Percentiles rank a stretch among this genome's conserved stretches.
Evolutionary conservation across 805 yeast genomes (phyloP).

Genomic region (Teunomyces cretensis): DNA sequence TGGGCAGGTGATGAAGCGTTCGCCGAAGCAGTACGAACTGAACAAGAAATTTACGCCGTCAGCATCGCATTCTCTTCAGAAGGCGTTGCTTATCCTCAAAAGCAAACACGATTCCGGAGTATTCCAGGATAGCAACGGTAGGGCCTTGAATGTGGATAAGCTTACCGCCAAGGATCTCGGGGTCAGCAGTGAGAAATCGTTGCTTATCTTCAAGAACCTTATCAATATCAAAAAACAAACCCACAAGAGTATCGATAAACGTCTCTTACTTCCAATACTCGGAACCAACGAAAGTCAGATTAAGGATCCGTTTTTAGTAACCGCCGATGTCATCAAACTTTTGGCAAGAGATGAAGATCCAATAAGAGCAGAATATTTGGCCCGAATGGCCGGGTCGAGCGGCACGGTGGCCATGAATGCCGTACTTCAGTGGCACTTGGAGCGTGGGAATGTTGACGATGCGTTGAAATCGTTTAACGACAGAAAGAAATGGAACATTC

Average conservation of each 20-base stretch:
- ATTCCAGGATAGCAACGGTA: conserved; percentile 26
- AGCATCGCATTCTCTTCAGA: conserved; percentile 10
- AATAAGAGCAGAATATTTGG: conserved; percentile 53
- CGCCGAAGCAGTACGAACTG: conserved; percentile 16
- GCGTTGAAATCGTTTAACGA: conserved; percentile 53
- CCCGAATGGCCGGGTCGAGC: conserved; percentile 41
- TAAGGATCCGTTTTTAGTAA: conserved; percentile 56
- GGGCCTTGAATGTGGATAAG: conserved; percentile 20
- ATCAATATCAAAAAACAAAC: conserved; percentile 21
- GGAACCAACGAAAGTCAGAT: conserved; percentile 61
- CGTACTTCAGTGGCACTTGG: conserved; percentile 51
- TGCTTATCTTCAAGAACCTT: conserved; percentile 28
- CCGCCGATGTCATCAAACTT: conserved; percentile 52
- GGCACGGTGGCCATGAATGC: conserved; percentile 57
- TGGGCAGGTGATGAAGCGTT: conserved; percentile 22
- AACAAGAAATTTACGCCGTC: conserved; percentile 9
- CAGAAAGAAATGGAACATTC: conserved; percentile 63
- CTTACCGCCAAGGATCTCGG: conserved; percentile 24
- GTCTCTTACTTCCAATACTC: conserved; percentile 43
- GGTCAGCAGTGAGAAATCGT: conserved; percentile 18
- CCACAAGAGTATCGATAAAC: conserved; percentile 36
- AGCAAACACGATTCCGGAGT: conserved; percentile 6
- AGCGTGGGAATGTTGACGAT: conserved; percentile 40
- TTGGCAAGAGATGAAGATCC: conserved; percentile 46
- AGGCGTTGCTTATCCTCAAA: conserved; percentile 28